Percentiles rank a stretch among this genome's conserved stretches.
Evolutionary conservation across 257 asterid genomes (phyloP).

Genomic region (Asclepias syriaca): DNA sequence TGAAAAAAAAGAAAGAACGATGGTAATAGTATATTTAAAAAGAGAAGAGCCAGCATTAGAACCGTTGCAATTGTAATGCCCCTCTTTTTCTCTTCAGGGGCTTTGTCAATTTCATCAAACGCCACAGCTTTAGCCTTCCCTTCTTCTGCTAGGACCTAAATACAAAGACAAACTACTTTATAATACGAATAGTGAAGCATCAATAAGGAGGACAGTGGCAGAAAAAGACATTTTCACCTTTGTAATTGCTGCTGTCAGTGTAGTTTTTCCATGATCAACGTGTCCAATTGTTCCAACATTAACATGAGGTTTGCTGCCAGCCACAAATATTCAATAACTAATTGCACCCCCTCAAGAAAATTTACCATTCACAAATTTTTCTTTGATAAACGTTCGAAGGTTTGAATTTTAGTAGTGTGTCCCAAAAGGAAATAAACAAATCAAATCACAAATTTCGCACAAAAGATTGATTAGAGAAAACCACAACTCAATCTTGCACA

Average conservation of each 20-base stretch:
- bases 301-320: constrained; percentile 82
- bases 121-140: constrained; percentile 93
- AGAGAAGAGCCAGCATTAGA: constrained; percentile 9
- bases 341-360: too few species aligned
- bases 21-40: neutral
- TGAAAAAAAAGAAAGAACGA: neutral
- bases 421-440: too few species aligned
- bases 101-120: constrained; percentile 94
- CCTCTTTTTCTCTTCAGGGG: constrained; percentile 96
- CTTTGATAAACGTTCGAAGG: too few species aligned
- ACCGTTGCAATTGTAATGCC: constrained; percentile 97
- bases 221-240: constrained; percentile 37
- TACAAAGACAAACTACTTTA: constrained; percentile 5
- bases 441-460: too few species aligned
- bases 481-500: neutral
- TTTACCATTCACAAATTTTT: too few species aligned
- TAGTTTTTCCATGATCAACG: constrained; percentile 98
- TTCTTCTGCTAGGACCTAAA: constrained; percentile 75
- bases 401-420: too few species aligned
- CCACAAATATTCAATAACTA: constrained; percentile 3
- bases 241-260: constrained; percentile 93
- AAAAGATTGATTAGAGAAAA: neutral
- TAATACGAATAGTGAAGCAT: neutral
- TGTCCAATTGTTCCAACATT: constrained; percentile 98
- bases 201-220: neutral